These are phyloP conservation scores for Heliamphora exappendiculata DNA, from an alignment of 148 eudicot species.

Conservation along the genomic window DNA sequence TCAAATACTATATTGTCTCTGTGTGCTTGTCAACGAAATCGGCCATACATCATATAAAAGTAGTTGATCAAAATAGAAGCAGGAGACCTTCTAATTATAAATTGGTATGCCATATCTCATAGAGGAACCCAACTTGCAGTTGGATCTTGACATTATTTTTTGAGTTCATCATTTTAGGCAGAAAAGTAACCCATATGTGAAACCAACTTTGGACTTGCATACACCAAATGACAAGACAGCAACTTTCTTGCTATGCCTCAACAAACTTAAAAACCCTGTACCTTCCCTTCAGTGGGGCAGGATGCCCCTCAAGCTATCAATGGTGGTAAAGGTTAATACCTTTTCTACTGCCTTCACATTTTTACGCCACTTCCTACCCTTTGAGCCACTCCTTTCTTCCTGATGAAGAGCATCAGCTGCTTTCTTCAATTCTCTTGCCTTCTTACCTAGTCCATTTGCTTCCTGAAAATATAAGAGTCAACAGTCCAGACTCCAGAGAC, in stretches of 20 bases:
- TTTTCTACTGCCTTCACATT: conserved; percentile 91
- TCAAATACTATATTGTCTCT: background rate
- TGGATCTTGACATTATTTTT: background rate
- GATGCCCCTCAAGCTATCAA: background rate
- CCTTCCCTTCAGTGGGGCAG: background rate
- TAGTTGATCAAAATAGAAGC: background rate
- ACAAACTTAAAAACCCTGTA: background rate
- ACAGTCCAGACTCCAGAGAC: too few relatives aligned
- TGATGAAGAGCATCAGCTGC: conserved; percentile 92
- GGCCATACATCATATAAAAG: background rate
- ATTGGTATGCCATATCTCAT: background rate
- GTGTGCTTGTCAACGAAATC: background rate
- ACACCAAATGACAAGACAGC: background rate
- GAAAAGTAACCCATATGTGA: background rate
- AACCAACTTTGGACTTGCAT: background rate
- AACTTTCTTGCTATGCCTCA: background rate
- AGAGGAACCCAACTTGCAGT: background rate
- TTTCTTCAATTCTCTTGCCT: conserved; percentile 88
- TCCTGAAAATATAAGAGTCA: conserved; percentile 37
- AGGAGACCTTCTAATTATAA: background rate
- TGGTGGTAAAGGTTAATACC: conserved; percentile 31
- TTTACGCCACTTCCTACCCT: conserved; percentile 96
- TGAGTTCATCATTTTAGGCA: background rate
- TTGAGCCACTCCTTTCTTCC: conserved; percentile 87
- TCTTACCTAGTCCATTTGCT: conserved; percentile 96